A percentile compares a stretch with the other conserved stretches of the same genome.
These are phyloP conservation scores for Rehmannia glutinosa DNA, from an alignment of 257 asterid species.

Conservation along the genomic window DNA sequence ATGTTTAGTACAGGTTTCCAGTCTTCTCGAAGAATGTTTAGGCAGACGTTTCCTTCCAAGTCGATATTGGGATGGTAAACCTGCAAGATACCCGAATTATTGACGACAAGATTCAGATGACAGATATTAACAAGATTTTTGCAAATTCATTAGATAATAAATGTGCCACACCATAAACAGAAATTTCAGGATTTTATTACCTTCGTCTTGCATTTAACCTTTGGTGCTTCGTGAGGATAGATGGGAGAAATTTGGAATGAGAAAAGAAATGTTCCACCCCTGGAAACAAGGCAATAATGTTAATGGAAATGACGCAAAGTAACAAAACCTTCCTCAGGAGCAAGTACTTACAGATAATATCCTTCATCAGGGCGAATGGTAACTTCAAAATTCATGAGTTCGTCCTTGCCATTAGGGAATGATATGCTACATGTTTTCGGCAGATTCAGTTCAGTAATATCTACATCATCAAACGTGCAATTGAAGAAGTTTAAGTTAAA, in stretches of 20 bases:
- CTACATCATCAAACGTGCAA: slow-evolving; percentile 31
- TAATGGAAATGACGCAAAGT: not conserved
- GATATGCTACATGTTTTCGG: slow-evolving; percentile 78
- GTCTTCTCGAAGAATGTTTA: slow-evolving; percentile 97
- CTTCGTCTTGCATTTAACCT: slow-evolving; percentile 99
- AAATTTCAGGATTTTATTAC: slow-evolving; percentile 29
- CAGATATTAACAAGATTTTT: not conserved
- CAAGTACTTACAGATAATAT: slow-evolving; percentile 59
- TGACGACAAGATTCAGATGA: not conserved
- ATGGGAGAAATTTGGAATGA: slow-evolving; percentile 88
- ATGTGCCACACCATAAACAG: not conserved
- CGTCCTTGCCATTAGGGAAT: slow-evolving; percentile 93
- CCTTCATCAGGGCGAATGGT: slow-evolving; percentile 92
- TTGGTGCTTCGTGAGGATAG: slow-evolving; percentile 99
- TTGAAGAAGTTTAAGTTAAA: not conserved
- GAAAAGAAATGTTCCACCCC: slow-evolving; percentile 84
- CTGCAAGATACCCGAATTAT: slow-evolving; percentile 30
- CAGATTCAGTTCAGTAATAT: slow-evolving; percentile 85
- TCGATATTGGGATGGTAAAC: slow-evolving; percentile 97
- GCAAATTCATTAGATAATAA: not conserved
- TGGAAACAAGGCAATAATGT: slow-evolving; percentile 24
- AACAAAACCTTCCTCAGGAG: not conserved
- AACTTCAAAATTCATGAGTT: slow-evolving; percentile 95
- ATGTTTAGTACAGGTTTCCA: slow-evolving; percentile 98
- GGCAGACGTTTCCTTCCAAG: slow-evolving; percentile 94